Evolutionary conservation across 2,329 filamentous ascomycete genomes (phyloP).

Genomic region (Ceratocystis colombiana): DNA sequence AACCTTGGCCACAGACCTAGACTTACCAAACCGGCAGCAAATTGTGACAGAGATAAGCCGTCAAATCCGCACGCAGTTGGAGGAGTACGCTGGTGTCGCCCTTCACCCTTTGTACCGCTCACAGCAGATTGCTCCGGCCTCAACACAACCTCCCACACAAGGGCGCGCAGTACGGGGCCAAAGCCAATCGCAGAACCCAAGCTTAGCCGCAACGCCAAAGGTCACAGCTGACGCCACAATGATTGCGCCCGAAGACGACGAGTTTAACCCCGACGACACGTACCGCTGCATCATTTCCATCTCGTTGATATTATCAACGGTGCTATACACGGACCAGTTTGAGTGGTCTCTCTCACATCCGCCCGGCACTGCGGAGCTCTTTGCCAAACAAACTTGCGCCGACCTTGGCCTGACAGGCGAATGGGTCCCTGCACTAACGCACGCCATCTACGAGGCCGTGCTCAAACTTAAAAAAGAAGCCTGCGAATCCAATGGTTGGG

Average conservation of each 20-base stretch:
- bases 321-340: conserved; percentile 92
- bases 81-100: conserved; percentile 91
- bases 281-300: conserved; percentile 88
- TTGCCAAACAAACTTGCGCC: conserved; percentile 84
- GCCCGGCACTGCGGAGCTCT: conserved; percentile 80
- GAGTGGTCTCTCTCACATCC: conserved; percentile 94
- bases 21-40: conserved; percentile 64
- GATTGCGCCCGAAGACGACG: conserved; percentile 44
- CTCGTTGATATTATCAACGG: conserved; percentile 83
- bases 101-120: conserved; percentile 84
- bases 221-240: conserved; percentile 62
- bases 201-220: conserved; percentile 33
- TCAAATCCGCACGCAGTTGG: conserved; percentile 87
- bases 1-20: conserved; percentile 80
- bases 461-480: conserved; percentile 90
- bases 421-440: conserved; percentile 88
- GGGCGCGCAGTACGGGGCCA: conserved; percentile 2
- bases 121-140: conserved; percentile 30
- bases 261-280: conserved; percentile 78
- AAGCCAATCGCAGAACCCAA: conserved; percentile 4
- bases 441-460: conserved; percentile 93
- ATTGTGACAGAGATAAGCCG: conserved; percentile 76
- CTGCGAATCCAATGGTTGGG: conserved; percentile 75
- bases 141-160: conserved; percentile 26
- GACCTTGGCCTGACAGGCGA: conserved; percentile 83